phyloP scores from a whole-genome alignment of 2,329 filamentous ascomycete genomes.

The Neopestalotiopsis rosae region DNA sequence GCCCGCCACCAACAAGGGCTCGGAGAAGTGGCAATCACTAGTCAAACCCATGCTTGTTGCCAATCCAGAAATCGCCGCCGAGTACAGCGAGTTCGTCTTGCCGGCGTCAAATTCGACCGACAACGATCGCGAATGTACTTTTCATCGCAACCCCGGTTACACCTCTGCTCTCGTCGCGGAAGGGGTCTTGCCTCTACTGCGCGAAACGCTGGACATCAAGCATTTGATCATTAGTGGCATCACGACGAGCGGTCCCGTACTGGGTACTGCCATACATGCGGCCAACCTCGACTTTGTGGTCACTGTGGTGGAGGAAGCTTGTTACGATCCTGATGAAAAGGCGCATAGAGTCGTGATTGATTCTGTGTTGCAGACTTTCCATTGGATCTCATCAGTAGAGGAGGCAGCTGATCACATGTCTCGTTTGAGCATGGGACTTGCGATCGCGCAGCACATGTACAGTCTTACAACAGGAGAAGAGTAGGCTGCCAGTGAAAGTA shows the following conservation, averaged over 20 bases:
- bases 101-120: neutral
- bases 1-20: neutral
- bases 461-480: too few species aligned
- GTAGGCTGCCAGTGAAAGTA: too few species aligned
- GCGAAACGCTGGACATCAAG: neutral
- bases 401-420: too few species aligned
- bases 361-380: neutral
- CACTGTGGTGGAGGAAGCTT: constrained; percentile 20
- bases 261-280: constrained; percentile 18
- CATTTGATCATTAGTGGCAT: constrained; percentile 21
- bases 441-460: too few species aligned
- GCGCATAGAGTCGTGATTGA: constrained; percentile 11
- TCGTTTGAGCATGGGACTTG: too few species aligned
- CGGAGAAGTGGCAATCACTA: neutral
- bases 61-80: neutral
- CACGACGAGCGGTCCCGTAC: constrained; percentile 18
- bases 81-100: neutral
- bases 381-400: neutral
- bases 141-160: neutral
- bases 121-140: neutral
- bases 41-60: neutral
- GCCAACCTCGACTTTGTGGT: constrained; percentile 21
- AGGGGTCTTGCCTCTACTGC: neutral
- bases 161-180: neutral
- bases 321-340: constrained; percentile 20